These are phyloP conservation scores for Emericellopsis cladophorae DNA, from an alignment of 2,329 filamentous ascomycete genomes.

Conservation along the genomic window DNA sequence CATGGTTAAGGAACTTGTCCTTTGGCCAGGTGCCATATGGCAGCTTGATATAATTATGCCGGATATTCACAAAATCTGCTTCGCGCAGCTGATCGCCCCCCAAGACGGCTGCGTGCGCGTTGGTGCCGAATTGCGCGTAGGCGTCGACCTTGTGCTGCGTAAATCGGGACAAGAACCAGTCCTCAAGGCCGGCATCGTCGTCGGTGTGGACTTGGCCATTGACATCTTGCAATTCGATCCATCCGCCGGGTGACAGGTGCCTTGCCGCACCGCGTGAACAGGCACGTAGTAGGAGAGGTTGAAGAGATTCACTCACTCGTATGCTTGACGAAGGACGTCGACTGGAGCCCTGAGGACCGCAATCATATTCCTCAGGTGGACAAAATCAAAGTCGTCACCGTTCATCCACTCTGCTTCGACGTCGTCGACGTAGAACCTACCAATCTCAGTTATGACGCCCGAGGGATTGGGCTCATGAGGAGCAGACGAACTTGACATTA, in stretches of 20 bases:
- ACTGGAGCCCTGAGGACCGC: conserved; percentile 13
- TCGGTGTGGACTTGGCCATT: conserved; percentile 10
- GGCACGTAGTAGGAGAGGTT: not conserved
- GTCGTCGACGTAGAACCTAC: conserved; percentile 25
- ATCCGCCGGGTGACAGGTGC: conserved; percentile 37
- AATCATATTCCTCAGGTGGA: conserved; percentile 18
- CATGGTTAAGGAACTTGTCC: conserved; percentile 11
- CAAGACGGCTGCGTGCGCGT: conserved; percentile 3
- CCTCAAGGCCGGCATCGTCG: conserved; percentile 8
- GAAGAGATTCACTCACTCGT: not conserved
- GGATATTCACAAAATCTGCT: conserved; percentile 9
- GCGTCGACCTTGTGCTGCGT: conserved; percentile 8
- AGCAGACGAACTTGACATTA: conserved; percentile 33
- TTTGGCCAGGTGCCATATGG: conserved; percentile 39
- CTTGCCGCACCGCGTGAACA: not conserved
- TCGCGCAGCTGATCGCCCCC: conserved; percentile 4
- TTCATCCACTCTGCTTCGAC: conserved; percentile 20
- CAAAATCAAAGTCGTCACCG: conserved; percentile 18
- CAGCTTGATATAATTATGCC: conserved; percentile 16
- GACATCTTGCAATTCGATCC: conserved; percentile 43
- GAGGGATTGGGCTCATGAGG: too few relatives aligned
- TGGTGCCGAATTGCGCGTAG: conserved; percentile 8
- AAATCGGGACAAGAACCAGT: conserved; percentile 9
- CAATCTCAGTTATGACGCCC: conserved; percentile 14
- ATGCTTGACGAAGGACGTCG: conserved; percentile 10